Percentiles rank a stretch among this genome's conserved stretches.
phyloP scores from a whole-genome alignment of 2,329 filamentous ascomycete species.

The Chalaropsis ovoidea region DNA sequence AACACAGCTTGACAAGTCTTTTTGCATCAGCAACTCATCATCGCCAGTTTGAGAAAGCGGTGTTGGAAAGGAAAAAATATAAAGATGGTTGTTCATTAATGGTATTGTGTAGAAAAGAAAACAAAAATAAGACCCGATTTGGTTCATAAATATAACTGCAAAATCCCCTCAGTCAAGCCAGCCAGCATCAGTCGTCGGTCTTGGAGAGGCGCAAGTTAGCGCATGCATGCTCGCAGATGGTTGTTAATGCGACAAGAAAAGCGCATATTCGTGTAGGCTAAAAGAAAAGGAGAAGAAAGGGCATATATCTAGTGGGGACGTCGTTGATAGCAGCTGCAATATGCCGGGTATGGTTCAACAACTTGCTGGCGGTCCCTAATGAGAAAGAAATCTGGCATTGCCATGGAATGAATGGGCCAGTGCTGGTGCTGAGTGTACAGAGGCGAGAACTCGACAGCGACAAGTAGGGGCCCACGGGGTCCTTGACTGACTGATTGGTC shows the following conservation, averaged over 20 bases:
- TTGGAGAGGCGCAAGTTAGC: neutral
- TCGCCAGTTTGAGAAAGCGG: neutral
- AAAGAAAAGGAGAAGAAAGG: neutral
- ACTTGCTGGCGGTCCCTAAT: neutral
- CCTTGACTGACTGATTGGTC: neutral
- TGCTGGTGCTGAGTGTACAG: too few species aligned
- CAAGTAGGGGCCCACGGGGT: too few species aligned
- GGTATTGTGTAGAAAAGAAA: conserved; percentile 2
- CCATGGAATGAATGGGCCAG: neutral
- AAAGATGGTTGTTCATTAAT: neutral
- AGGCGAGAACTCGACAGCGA: too few species aligned
- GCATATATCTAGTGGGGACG: neutral
- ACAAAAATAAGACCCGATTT: neutral
- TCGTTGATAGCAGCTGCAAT: neutral
- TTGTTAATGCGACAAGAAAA: neutral
- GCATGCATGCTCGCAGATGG: neutral
- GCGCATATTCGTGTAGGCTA: neutral
- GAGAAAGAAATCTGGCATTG: neutral
- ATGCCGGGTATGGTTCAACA: neutral
- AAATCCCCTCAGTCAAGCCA: neutral
- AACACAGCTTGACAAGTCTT: neutral
- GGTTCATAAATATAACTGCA: neutral
- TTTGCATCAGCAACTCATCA: too few species aligned
- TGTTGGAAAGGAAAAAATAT: neutral
- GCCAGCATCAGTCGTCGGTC: neutral